Base-by-base conservation (phyloP, 1,284 basidiomycete genomes). In the Puccinia horiana region DNA sequence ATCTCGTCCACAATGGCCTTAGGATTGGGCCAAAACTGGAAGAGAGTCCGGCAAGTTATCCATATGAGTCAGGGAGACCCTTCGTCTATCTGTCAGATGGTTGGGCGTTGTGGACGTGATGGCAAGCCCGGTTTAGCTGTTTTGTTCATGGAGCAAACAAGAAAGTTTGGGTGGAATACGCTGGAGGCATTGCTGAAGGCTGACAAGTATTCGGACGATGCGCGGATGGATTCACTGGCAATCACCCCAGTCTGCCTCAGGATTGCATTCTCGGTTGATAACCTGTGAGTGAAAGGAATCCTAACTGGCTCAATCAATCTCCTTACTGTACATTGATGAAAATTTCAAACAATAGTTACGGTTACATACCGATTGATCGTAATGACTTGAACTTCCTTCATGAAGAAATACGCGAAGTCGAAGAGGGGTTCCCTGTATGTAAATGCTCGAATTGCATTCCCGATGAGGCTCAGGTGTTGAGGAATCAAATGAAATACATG, bases 21-120 rank as follows among this genome's bases (percentile, higher is more conserved):
- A 20, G 70, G 70, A 20, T 26, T 73, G 52, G 70, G 44, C 18
- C 70, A 73, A 54, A 73, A 73, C 18, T 73, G 70, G 70, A 52
- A 49, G 18, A 40, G 20, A 23, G 47, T 52, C 44, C 44, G 32
- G 6, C 14, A 3, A 20, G 70, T 73, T 5, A 35, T 73, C 29
- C 44, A 49, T 20, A 44, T 73, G 70, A 42, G 70, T 11, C 58
- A 23, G 5, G 58, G 58, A 8, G 26, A 63, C 11, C 58, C 58
- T 12, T 32, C 12, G 8, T 5, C 26, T 9, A 63, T 63, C 26
- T 63, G 58, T 32, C 58, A 63, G 20, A 63, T 63, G 58, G 29
- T 63, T 32, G 58, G 29, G 11, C 8, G 58, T 3, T 63, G 58
- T 20, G 35, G 58, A 12, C 26, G 35, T 9, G 58, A 63, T 63